Conservation (phyloP, 176 grass and related monocot genomes). For the Triticum timopheevii region DNA sequence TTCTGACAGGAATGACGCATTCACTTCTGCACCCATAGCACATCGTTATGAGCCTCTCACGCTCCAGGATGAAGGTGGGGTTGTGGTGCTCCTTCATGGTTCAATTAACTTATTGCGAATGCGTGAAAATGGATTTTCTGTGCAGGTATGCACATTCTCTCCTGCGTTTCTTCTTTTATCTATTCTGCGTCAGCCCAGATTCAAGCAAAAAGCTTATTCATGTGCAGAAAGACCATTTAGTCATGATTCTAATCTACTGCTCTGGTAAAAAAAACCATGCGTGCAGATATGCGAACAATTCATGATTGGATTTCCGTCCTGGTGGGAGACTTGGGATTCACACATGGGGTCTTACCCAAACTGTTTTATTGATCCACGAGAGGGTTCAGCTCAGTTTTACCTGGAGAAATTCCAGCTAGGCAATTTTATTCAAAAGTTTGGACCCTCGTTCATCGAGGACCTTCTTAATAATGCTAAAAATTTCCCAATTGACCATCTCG, state of each 20-base stretch:
- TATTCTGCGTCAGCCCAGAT: not conserved
- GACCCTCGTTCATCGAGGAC: not conserved
- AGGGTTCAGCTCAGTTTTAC: not conserved
- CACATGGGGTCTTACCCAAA: not conserved
- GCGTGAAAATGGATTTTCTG: conserved; percentile 1
- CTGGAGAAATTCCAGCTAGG: conserved; percentile 26
- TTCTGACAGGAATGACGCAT: conserved; percentile 24
- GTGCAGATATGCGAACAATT: conserved; percentile 33
- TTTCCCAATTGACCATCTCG: not conserved
- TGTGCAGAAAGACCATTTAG: not conserved
- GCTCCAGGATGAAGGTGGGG: conserved; percentile 24
- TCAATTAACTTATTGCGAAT: not conserved
- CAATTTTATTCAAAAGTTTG: not conserved
- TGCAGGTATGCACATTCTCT: conserved; percentile 11
- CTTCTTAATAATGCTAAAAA: not conserved
- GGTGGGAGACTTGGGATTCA: conserved; percentile 28
- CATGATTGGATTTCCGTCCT: conserved; percentile 21
- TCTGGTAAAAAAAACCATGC: conserved; percentile 14
- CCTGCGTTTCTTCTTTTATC: not conserved
- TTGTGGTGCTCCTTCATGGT: not conserved
- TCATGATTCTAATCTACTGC: not conserved
- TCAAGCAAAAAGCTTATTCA: not conserved
- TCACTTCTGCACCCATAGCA: conserved; percentile 19
- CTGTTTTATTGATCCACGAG: not conserved
- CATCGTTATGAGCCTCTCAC: not conserved